A percentile compares a stretch with the other conserved stretches of the same genome.
Evolutionary conservation across 2,329 filamentous ascomycete species (phyloP).

Genomic region (Diaporthe australafricana): DNA sequence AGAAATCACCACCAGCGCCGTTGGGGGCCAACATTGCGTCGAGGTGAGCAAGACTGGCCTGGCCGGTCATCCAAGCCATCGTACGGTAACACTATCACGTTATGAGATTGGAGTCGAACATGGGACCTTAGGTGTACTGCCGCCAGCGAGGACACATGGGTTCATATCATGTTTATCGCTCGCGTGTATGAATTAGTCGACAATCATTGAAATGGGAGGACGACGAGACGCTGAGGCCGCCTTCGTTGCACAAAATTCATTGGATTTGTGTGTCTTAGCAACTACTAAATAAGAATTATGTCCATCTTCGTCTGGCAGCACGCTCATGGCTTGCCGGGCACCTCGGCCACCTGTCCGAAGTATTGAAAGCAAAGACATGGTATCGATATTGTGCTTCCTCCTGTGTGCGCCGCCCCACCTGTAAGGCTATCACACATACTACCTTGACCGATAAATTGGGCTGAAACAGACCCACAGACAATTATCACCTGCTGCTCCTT

Average conservation of each 20-base stretch:
- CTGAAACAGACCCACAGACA: not conserved
- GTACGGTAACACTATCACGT: too few relatives aligned
- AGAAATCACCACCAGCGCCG: not conserved
- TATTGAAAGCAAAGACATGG: not conserved
- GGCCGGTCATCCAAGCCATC: not conserved
- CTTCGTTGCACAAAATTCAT: not conserved
- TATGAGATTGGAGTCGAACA: not conserved
- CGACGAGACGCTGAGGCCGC: not conserved
- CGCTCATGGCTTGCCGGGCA: not conserved
- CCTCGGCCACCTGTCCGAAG: slow-evolving; percentile 10
- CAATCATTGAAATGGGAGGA: not conserved
- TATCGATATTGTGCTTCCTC: not conserved
- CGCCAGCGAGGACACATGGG: not conserved
- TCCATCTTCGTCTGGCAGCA: slow-evolving; percentile 3
- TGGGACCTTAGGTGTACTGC: not conserved
- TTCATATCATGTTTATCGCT: not conserved
- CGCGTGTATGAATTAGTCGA: too few relatives aligned
- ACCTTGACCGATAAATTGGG: not conserved
- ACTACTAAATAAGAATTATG: slow-evolving; percentile 29
- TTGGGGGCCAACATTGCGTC: not conserved
- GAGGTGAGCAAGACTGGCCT: not conserved
- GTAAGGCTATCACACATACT: not conserved
- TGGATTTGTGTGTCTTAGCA: slow-evolving; percentile 18
- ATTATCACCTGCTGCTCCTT: not conserved
- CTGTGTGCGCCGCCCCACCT: slow-evolving; percentile 9